phyloP scores from a whole-genome alignment of 306 rosid species.

The Dalbergia cultrata region DNA sequence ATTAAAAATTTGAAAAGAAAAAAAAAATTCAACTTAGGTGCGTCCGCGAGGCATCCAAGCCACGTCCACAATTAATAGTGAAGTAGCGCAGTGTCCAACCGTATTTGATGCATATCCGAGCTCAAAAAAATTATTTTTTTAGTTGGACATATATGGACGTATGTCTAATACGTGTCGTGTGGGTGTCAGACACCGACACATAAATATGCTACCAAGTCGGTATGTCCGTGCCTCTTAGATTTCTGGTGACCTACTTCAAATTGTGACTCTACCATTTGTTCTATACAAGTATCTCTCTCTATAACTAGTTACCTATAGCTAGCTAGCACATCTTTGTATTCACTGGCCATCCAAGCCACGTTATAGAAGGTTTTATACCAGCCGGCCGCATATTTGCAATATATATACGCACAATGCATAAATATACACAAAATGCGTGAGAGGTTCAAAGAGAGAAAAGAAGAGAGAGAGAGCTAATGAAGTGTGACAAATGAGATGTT shows the following conservation, averaged over 20 bases:
- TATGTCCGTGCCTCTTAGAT: too few species aligned
- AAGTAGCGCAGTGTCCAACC: too few species aligned
- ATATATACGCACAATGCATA: neutral
- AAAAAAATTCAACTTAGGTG: too few species aligned
- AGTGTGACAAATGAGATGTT: neutral
- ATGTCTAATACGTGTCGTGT: too few species aligned
- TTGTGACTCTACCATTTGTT: constrained; percentile 46
- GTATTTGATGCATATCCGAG: too few species aligned
- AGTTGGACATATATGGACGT: too few species aligned
- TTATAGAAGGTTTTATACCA: neutral
- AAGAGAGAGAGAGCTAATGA: neutral
- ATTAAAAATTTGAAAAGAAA: too few species aligned
- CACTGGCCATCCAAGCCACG: neutral
- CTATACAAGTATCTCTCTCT: neutral
- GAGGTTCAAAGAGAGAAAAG: neutral
- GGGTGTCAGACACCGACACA: too few species aligned
- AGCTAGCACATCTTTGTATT: neutral
- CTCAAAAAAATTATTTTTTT: too few species aligned
- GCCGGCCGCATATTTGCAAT: neutral
- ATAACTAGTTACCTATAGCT: neutral
- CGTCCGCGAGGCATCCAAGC: too few species aligned
- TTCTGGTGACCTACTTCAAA: constrained; percentile 44
- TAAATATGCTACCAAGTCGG: too few species aligned
- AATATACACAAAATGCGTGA: neutral
- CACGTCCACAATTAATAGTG: too few species aligned